Evolutionary conservation across 352 stramenopile genomes (phyloP), one percentile per base, ranked within the genome.

Genomic region (Phytopythium aichiense): DNA sequence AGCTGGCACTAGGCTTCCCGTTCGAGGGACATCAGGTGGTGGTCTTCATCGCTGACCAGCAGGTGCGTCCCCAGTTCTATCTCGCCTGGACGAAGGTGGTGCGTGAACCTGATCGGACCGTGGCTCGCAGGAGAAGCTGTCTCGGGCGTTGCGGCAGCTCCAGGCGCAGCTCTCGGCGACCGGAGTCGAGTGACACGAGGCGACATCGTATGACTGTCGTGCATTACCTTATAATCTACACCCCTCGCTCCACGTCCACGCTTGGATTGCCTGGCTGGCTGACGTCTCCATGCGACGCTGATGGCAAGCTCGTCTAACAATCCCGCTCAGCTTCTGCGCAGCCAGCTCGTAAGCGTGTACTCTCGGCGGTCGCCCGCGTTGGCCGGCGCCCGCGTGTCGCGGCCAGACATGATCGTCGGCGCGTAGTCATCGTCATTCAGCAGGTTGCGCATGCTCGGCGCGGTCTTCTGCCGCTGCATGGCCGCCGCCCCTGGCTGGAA

Each of bases 331-430:
- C 66, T 77, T 62, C 88, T 84, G 52, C 71, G 73, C 58, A 92
- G 68, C 83, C 83, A 92, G 49, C 72, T 86, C 16, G 79, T 90
- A 37, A 92, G 68, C 11, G 74, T 73, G 60, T 82, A 89, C 53
- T 87, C 77, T 31, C 73, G 73, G 25, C 76, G 79, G 46, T 82
- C 77, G 23, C 67, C 12, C 1, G 35, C 12, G 15, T 49, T 49
- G 4, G 22, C 4, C 30, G 40, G 30, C 4, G 22, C 23, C 15
- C 55, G 38, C 16, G 55, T 18, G 28, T 30, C 40, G 16, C 55
- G n/a, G 8, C 40, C 35, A 20, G 55, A 33, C 40, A 42, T 18
- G 25, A 52, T 38, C 5, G 25, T 30, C 16, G 55, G 38, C 20
- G 55, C 55, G 38, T 60, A 60, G 15, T 66, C 56, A 15, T 77